Conservation (phyloP, 129 eudicot genomes). For the Flaveria robusta region DNA sequence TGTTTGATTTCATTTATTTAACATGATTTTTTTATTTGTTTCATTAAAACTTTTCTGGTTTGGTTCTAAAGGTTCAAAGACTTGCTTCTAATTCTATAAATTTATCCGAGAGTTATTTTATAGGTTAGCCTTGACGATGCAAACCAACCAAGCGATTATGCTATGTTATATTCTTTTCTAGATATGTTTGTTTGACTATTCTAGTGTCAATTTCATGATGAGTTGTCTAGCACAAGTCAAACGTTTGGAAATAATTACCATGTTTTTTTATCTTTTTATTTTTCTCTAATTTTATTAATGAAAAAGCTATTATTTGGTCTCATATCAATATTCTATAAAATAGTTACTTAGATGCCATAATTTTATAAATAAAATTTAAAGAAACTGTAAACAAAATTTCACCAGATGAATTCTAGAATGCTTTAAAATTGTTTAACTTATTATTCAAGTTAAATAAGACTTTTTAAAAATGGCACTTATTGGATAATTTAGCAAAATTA, state of each 20-base stretch:
- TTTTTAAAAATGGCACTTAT: background rate
- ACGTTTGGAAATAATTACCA: background rate
- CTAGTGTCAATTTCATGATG: background rate
- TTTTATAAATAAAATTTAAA: background rate
- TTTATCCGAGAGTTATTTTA: background rate
- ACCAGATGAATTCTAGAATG: background rate
- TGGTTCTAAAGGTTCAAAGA: background rate
- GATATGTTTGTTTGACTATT: background rate
- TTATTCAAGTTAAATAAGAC: background rate
- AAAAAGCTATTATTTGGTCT: background rate
- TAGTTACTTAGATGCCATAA: background rate
- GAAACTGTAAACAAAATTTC: background rate
- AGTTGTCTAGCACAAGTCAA: background rate
- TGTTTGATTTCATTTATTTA: background rate
- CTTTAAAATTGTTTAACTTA: background rate
- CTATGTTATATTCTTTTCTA: background rate
- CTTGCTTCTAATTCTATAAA: background rate
- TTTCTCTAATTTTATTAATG: background rate
- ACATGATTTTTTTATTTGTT: background rate
- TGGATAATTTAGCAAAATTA: background rate
- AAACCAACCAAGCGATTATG: background rate
- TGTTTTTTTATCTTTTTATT: background rate
- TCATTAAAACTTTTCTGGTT: too few species aligned
- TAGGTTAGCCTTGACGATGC: background rate
- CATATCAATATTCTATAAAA: too few species aligned